These are phyloP conservation scores for Postia placenta DNA, from an alignment of 768 basidiomycete species.

Conservation along the genomic window DNA sequence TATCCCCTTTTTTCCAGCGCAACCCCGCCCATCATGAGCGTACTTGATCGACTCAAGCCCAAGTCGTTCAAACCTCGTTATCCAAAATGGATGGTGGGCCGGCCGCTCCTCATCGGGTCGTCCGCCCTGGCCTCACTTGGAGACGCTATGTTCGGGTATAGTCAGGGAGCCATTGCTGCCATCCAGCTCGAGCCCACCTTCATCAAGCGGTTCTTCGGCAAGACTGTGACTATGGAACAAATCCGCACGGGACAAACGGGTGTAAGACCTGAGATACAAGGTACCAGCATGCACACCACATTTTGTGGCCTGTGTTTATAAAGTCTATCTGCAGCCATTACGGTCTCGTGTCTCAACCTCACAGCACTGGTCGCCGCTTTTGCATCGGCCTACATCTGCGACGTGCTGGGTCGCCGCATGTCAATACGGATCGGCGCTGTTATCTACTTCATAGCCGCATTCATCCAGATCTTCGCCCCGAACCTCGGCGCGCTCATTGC, in stretches of 20 bases:
- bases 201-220: constrained; percentile 42
- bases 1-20: not conserved
- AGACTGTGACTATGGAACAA: constrained; percentile 36
- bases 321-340: constrained; percentile 31
- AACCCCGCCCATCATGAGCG: not conserved
- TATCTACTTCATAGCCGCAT: constrained; percentile 42
- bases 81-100: constrained; percentile 47
- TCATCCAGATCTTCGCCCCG: constrained; percentile 45
- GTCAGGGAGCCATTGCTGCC: constrained; percentile 46
- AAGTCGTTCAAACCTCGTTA: constrained; percentile 39
- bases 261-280: constrained; percentile 34
- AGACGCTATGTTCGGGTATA: constrained; percentile 52
- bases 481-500: constrained; percentile 50
- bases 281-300: not conserved
- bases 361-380: constrained; percentile 43
- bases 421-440: constrained; percentile 44
- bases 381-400: constrained; percentile 43
- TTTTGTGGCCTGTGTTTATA: constrained; percentile 10
- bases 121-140: constrained; percentile 50
- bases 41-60: constrained; percentile 25
- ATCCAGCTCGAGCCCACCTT: constrained; percentile 49
- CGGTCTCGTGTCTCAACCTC: constrained; percentile 43
- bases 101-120: constrained; percentile 42
- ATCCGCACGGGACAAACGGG: constrained; percentile 37
- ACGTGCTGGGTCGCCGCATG: constrained; percentile 43